Evolutionary conservation across 2,329 filamentous ascomycete species (phyloP).

Genomic region (Sclerotinia subarctica): DNA sequence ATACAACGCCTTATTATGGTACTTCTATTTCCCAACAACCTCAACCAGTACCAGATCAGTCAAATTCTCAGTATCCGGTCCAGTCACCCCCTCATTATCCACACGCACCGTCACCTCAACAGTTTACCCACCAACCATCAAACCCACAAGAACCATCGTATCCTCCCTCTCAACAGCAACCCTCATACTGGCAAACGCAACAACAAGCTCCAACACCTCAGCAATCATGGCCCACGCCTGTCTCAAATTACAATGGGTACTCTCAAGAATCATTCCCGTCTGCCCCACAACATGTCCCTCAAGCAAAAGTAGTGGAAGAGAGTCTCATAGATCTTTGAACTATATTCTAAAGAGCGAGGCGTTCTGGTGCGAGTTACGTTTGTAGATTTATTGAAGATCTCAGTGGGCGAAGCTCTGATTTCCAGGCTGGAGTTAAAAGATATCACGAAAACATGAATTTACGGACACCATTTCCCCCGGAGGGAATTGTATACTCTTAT

Average conservation of each 20-base stretch:
- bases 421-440: constrained; percentile 7
- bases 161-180: constrained; percentile 37
- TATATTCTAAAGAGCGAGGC: constrained; percentile 36
- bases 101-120: constrained; percentile 32
- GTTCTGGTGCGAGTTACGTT: constrained; percentile 3
- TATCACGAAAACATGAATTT: constrained; percentile 9
- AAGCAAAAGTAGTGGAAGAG: constrained; percentile 63
- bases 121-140: constrained; percentile 28
- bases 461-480: background rate
- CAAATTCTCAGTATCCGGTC: constrained; percentile 38
- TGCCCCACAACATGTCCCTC: constrained; percentile 58
- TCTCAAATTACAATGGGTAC: constrained; percentile 48
- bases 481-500: constrained; percentile 8
- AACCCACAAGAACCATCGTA: constrained; percentile 32
- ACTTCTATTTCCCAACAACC: constrained; percentile 37
- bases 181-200: constrained; percentile 51
- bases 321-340: constrained; percentile 72
- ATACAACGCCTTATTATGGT: constrained; percentile 57
- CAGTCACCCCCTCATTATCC: constrained; percentile 39
- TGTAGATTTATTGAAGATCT: background rate
- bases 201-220: constrained; percentile 43
- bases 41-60: constrained; percentile 44
- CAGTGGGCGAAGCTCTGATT: background rate
- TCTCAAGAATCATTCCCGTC: constrained; percentile 62
- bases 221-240: constrained; percentile 40